Evolutionary conservation across 1,139 yeast species (phyloP).

Genomic region (Schizosaccharomyces versatilis): DNA sequence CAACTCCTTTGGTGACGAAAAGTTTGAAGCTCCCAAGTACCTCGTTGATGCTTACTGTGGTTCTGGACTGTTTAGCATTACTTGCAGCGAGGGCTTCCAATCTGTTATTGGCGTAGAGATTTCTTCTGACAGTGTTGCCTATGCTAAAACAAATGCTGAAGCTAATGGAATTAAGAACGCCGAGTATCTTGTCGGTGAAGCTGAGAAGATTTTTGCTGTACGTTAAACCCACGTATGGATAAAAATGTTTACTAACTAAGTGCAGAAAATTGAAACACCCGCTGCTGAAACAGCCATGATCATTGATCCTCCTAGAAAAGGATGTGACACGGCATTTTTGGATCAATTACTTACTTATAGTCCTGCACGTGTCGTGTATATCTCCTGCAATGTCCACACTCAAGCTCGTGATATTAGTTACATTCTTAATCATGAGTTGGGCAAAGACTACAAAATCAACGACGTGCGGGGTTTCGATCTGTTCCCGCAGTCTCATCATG

Average conservation of each 20-base stretch:
- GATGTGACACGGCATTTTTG: constrained; percentile 74
- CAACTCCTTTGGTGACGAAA: constrained; percentile 18
- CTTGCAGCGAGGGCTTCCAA: constrained; percentile 60
- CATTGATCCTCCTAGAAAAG: constrained; percentile 91
- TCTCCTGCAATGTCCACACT: constrained; percentile 91
- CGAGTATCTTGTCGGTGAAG: constrained; percentile 70
- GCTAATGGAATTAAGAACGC: constrained; percentile 57
- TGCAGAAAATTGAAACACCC: constrained; percentile 25
- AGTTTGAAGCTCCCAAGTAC: constrained; percentile 27
- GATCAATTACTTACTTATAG: constrained; percentile 61
- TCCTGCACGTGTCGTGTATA: constrained; percentile 74
- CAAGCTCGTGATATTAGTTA: constrained; percentile 87
- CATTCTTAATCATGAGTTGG: constrained; percentile 34
- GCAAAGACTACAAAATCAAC: constrained; percentile 38
- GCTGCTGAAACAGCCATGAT: constrained; percentile 62
- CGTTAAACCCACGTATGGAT: constrained; percentile 15
- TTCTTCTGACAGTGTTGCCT: constrained; percentile 71
- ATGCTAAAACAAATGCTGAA: constrained; percentile 64
- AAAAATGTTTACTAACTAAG: background rate
- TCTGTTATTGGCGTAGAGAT: constrained; percentile 86
- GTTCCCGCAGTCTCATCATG: constrained; percentile 96
- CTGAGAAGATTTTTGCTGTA: constrained; percentile 65
- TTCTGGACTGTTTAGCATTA: constrained; percentile 74
- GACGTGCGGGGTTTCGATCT: constrained; percentile 86
- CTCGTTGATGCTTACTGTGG: constrained; percentile 96